Evolutionary conservation across 2,329 filamentous ascomycete genomes (phyloP), one percentile per base, ranked within the genome.

Genomic region (Rugonectria rugulosa): DNA sequence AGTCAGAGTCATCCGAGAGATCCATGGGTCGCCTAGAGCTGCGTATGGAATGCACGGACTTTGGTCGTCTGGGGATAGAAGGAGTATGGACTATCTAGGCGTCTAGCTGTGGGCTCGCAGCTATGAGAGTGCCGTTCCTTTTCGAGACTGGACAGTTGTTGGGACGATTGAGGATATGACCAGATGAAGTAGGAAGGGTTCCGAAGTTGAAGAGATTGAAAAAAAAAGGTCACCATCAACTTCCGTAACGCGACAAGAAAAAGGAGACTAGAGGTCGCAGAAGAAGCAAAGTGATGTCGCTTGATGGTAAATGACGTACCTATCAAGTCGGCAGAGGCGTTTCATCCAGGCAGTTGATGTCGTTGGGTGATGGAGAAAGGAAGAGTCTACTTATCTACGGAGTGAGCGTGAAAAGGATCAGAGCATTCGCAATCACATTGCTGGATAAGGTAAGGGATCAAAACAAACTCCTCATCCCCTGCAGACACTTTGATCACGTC

Each of bases 1-100:
- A 85, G 45, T 83, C 81, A 2, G 82, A 85, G 49, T 85, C 81
- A 12, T 78, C 78, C 10, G 72, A 73, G 12, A 65, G 27, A 53
- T 75, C 73, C 77, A 77, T 79, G 24, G 15, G 27, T 19, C 19
- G 36, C 11, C 9, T 10, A 21, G 15, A 6, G n/a, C 17, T 26
- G 6, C 11, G 10, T 17, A 12, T 17, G 14, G 15, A 42, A 34
- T 6, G 37, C 37, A 40, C 37, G 20, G 37, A 40, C 37, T 8
- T 5, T 20, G 24, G 7, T 10, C 23, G 17, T 38, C 11, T 17
- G 15, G 6, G 11, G 34, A 21, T 10, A 32, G n/a, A 7, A 29
- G 26, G 34, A 20, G 34, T n/a, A 38, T 6, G 37, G 20, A 20
- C 20, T n/a, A n/a, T n/a, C n/a, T 12, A 40, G 37, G 20, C 12